Conservation (phyloP, 2,329 filamentous ascomycete genomes). For the Cercospora sp. region DNA sequence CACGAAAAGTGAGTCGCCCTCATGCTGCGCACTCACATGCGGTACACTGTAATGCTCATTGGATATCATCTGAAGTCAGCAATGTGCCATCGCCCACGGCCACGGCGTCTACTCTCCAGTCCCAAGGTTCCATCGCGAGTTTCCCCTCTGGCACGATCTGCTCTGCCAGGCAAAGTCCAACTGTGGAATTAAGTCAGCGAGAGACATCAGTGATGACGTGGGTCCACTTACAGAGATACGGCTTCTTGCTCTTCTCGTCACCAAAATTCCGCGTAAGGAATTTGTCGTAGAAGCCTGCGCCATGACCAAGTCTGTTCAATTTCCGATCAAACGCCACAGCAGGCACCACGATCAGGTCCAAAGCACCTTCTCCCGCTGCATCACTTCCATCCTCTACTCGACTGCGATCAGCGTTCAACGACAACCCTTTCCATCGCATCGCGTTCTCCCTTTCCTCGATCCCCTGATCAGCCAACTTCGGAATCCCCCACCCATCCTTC, state of each 20-base stretch:
- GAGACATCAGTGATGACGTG: no score
- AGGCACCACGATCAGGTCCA: constrained; percentile 89
- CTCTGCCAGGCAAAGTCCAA: constrained; percentile 81
- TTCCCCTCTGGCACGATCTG: constrained; percentile 70
- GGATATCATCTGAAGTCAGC: constrained; percentile 61
- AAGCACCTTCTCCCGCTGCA: constrained; percentile 42
- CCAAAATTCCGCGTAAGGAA: constrained; percentile 74
- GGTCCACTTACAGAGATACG: constrained; percentile 57
- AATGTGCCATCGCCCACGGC: constrained; percentile 37
- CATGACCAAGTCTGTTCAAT: constrained; percentile 81
- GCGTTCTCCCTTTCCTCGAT: constrained; percentile 69
- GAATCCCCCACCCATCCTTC: constrained; percentile 89
- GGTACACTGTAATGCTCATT: constrained; percentile 56
- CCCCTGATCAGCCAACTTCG: constrained; percentile 70
- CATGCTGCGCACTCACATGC: constrained; percentile 15
- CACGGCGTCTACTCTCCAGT: constrained; percentile 73
- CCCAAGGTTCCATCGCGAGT: constrained; percentile 73
- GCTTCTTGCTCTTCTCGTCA: constrained; percentile 47
- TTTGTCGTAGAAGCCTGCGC: constrained; percentile 95
- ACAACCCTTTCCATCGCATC: constrained; percentile 62
- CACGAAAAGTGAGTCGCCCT: constrained; percentile 17
- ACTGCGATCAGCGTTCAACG: constrained; percentile 38
- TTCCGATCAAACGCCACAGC: constrained; percentile 84
- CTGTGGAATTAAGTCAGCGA: constrained; percentile 40
- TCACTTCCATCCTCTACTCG: no score